Evolutionary conservation across 257 asterid genomes (phyloP).

Genomic region (Penstemon newberryi): DNA sequence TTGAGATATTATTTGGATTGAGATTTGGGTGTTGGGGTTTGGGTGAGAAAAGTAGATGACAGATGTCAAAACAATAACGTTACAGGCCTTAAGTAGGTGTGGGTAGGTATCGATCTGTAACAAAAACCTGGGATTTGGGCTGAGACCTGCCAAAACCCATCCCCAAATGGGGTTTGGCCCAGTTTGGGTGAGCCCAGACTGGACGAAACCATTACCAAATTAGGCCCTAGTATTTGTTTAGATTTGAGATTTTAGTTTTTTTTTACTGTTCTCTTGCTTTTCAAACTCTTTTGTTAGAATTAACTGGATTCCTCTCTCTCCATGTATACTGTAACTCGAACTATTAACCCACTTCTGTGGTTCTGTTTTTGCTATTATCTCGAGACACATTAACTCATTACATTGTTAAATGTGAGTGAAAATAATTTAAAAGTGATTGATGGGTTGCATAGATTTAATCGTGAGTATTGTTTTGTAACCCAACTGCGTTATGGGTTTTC

Average conservation of each 20-base stretch:
- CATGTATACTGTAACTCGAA: not conserved
- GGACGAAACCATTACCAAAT: no score
- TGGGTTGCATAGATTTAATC: not conserved
- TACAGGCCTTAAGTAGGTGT: no score
- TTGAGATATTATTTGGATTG: no score
- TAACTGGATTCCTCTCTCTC: conserved; percentile 2
- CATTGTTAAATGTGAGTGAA: conserved; percentile 12
- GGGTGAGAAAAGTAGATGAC: no score
- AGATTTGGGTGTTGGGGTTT: no score
- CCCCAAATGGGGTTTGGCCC: no score
- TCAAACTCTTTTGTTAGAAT: not conserved
- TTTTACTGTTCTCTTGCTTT: not conserved
- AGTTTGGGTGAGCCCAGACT: no score
- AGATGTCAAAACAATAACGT: no score
- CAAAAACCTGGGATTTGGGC: no score
- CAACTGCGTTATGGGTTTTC: not conserved
- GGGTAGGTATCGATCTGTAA: no score
- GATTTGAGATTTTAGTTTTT: not conserved
- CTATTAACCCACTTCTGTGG: not conserved
- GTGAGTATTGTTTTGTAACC: not conserved
- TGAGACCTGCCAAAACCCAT: no score
- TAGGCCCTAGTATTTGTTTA: not conserved
- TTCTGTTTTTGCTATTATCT: not conserved
- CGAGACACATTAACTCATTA: conserved; percentile 13
- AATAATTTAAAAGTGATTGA: conserved; percentile 3